phyloP scores from a whole-genome alignment of 1,139 yeast genomes.

The Scheffersomyces stambukii region DNA sequence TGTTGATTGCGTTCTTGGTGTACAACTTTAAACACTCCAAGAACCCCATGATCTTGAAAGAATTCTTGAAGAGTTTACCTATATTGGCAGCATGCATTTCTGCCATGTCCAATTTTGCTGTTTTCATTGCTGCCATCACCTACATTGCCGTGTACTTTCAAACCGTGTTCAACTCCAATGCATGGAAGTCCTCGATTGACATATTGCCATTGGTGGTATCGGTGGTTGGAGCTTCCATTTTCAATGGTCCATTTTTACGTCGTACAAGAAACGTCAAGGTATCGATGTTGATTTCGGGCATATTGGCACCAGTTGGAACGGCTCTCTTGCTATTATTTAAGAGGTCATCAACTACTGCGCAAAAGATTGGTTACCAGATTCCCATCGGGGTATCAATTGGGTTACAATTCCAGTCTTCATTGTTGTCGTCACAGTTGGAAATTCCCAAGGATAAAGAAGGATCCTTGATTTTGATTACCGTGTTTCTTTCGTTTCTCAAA shows the following conservation, averaged over 20 bases:
- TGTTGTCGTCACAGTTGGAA: conserved; percentile 49
- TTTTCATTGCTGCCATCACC: conserved; percentile 40
- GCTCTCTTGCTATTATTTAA: conserved; percentile 45
- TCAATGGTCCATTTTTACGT: conserved; percentile 45
- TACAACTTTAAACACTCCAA: conserved; percentile 47
- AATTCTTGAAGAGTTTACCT: conserved; percentile 31
- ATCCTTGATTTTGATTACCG: conserved; percentile 45
- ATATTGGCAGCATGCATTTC: conserved; percentile 34
- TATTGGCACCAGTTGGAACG: conserved; percentile 45
- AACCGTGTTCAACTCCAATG: conserved; percentile 40
- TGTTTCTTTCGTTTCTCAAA: conserved; percentile 43
- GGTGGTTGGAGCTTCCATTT: conserved; percentile 43
- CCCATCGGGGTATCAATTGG: conserved; percentile 56
- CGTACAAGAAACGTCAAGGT: conserved; percentile 47
- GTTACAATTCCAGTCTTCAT: conserved; percentile 45
- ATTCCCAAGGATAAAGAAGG: conserved; percentile 50
- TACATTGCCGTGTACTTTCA: conserved; percentile 56
- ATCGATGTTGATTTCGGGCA: conserved; percentile 41
- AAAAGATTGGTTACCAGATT: conserved; percentile 50
- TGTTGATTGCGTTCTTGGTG: conserved; percentile 33
- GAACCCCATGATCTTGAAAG: conserved; percentile 43
- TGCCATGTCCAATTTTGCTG: conserved; percentile 35
- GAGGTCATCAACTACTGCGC: conserved; percentile 26
- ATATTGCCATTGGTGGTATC: conserved; percentile 52
- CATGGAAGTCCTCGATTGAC: conserved; percentile 57